phyloP scores from a whole-genome alignment of 1,284 basidiomycete species.

The Puccinia triticina region DNA sequence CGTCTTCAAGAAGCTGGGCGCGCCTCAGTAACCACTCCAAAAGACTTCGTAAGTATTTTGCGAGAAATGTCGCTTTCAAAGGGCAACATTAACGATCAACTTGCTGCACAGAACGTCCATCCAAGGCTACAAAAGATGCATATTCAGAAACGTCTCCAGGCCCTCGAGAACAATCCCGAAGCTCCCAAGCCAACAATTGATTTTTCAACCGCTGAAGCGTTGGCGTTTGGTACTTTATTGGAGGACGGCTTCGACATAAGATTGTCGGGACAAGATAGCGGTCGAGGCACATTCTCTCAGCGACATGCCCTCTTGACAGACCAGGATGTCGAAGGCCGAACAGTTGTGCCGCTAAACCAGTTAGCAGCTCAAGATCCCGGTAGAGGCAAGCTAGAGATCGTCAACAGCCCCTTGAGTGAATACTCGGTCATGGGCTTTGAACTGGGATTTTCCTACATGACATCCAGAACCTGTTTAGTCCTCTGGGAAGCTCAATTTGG shows the following conservation, averaged over 20 bases:
- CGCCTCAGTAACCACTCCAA: conserved; percentile 72
- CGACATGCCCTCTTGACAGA: conserved; percentile 88
- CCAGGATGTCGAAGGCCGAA: conserved; percentile 72
- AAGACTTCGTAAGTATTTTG: conserved; percentile 70
- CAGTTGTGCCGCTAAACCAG: conserved; percentile 70
- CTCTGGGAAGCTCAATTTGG: conserved; percentile 82
- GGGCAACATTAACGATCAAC: conserved; percentile 14
- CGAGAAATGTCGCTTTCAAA: background rate
- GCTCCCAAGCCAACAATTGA: conserved; percentile 64
- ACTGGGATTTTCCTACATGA: conserved; percentile 79
- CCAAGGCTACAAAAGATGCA: conserved; percentile 72
- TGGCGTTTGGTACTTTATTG: conserved; percentile 83
- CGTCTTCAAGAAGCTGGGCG: conserved; percentile 68
- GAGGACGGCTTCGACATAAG: conserved; percentile 76
- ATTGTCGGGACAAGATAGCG: conserved; percentile 87
- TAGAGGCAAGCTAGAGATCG: conserved; percentile 69
- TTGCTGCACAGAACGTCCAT: conserved; percentile 70
- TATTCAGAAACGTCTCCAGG: conserved; percentile 75
- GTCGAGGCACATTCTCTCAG: conserved; percentile 82
- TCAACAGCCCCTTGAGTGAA: conserved; percentile 55
- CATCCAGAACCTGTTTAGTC: conserved; percentile 65
- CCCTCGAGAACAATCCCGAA: conserved; percentile 63
- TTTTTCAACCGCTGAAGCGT: conserved; percentile 84
- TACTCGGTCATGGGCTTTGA: conserved; percentile 68
- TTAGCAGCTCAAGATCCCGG: background rate